Conservation (phyloP, 805 yeast genomes). For the Grigorovia yakushimaensis region DNA sequence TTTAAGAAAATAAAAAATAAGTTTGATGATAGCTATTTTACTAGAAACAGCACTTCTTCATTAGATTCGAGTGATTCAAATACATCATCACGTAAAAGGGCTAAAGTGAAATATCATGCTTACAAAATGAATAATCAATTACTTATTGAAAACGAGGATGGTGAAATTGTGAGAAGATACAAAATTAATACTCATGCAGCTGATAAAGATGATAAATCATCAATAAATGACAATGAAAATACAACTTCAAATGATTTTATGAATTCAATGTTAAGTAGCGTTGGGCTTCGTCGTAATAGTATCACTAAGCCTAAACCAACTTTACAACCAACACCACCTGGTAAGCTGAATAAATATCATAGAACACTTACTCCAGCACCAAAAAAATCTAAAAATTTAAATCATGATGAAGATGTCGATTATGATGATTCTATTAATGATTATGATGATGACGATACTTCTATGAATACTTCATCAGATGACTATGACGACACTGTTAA, state of each 20-base stretch:
- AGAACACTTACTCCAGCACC: conserved; percentile 8
- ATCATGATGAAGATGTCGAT: background rate
- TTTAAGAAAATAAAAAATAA: conserved; percentile 14
- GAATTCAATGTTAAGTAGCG: conserved; percentile 42
- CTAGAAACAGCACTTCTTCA: conserved; percentile 1
- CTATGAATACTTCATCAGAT: conserved; percentile 4
- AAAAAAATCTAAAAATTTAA: background rate
- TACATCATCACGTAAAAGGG: conserved; percentile 1
- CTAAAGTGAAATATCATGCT: conserved; percentile 40
- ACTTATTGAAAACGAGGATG: conserved; percentile 82
- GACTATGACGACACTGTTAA: conserved; percentile 20
- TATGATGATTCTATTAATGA: conserved; percentile 12
- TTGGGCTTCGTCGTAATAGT: conserved; percentile 37
- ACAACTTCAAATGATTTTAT: conserved; percentile 31
- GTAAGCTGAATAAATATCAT: conserved; percentile 1
- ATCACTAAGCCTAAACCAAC: conserved; percentile 1
- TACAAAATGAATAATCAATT: conserved; percentile 70
- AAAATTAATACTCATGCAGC: conserved; percentile 49
- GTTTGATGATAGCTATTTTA: conserved; percentile 6
- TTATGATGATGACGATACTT: background rate
- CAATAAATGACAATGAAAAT: background rate
- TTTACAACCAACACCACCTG: conserved; percentile 1
- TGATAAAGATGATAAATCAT: conserved; percentile 2
- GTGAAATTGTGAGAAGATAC: conserved; percentile 82
- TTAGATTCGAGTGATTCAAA: background rate